Base-by-base conservation (phyloP, 176 grass and related monocot species). In the Oryza longistaminata region DNA sequence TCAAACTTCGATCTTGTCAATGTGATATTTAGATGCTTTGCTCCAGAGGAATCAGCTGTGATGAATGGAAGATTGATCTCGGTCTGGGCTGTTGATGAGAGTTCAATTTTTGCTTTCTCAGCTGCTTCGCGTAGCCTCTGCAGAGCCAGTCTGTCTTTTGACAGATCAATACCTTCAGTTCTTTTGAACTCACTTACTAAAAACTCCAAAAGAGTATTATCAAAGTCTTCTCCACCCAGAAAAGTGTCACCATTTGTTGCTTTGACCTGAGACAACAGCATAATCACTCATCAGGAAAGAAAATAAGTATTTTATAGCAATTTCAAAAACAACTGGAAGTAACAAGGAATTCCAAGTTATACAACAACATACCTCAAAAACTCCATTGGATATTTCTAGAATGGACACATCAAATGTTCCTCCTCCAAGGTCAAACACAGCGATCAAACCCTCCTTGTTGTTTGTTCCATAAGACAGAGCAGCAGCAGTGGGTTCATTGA, bases 401-500 rank as follows among this genome's bases (percentile, higher is more conserved):
- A 88, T 88, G 15, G 81, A 88, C 29, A 88, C 58, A 84, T 88
- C 87, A 74, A 88, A 84, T 21, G 87, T 84, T 79, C 87, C 87
- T 29, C 86, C 79, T 64, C 86, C 86, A 76, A 88, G 79, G 81
- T 88, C 86, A 77, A 76, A 88, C 9, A 88, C 81, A n/a, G 75
- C 87, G 31, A 80, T 88, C 25, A 88, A 62, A 15, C 87, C 87
- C 75, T 88, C 87, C 53, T 80, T 84, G 49, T 88, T 88, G 53
- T 84, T 88, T 82, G 78, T 88, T 21, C 81, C 87, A 22, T 88
- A 88, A 5, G 81, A 88, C 43, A 88, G 75, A 17, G 86, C 86
- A n/a, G 86, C 86, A 76, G 86, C 86, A 83, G 86, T 83, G 21
- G 86, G 86, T n/a, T 88, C 86, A 82, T 88, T 83, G 66, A 88